Base-by-base conservation (phyloP, 352 stramenopile species). In the Phytophthora europaea region DNA sequence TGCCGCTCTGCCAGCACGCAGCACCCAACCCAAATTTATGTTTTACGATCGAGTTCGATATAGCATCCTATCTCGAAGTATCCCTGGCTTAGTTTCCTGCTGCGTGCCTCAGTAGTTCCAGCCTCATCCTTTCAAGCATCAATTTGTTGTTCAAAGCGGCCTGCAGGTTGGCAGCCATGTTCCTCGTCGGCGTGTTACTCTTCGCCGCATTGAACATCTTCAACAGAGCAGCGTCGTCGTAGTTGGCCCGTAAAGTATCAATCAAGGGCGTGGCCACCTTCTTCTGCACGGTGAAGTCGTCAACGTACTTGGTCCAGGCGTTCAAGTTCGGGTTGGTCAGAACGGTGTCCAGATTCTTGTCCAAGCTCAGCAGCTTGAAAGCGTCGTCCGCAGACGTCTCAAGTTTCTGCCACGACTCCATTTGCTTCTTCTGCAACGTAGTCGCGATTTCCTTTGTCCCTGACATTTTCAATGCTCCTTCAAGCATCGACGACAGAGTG, bases 161-260 rank as follows among this genome's bases (percentile, higher is more conserved):
- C 8, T 31, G 9, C 20, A 54, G 26, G 18, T 12, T 58, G 15
- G 12, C 5, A 23, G 51, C 51, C 26, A 54, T 12, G 0, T 0
- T 33, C 7, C 18, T 26, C 7, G 47, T 33, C 8, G 33, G 4
- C 47, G 20, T 20, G 20, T 54, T 31, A 7, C 6, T 56, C 38
- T 69, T 62, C 16, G 50, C 61, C 20, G 2, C 6, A 22, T 54
- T 18, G n/a, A 61, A 23, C 61, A 67, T 51, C 7, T 51, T 43
- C 7, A 26, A 36, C 50, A 67, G 61, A 3, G 12, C 36, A 5
- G 47, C 34, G 50, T 68, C 61, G 8, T n/a, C 48, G 26, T 55
- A 68, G 2, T 61, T 26, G 16, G 34, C 16, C n/a, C 33, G 43
- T 8, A 68, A 7, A 3, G 26, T 45, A 10, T 50, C 54, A 23